A percentile compares a stretch with the other conserved stretches of the same genome.
These are phyloP conservation scores for Aristolochia fimbriata DNA, from an alignment of 164 flowering plant species.

Conservation along the genomic window DNA sequence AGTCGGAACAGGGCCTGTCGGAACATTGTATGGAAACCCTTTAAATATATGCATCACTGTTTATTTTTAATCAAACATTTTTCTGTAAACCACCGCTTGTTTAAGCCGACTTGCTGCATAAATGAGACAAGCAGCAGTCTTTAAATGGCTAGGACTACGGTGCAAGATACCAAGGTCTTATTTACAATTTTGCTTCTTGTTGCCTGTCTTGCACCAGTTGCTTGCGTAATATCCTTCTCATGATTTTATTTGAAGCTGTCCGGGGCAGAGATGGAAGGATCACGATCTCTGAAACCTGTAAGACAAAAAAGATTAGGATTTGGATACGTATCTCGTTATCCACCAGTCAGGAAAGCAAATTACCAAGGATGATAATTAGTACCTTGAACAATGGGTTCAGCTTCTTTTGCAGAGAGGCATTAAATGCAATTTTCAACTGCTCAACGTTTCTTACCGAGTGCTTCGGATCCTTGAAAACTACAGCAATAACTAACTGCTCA, in stretches of 20 bases:
- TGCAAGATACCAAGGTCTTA: neutral
- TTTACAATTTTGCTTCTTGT: conserved; percentile 41
- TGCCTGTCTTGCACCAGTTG: conserved; percentile 35
- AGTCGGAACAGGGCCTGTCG: too few relatives aligned
- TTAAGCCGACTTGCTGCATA: too few relatives aligned
- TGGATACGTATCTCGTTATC: neutral
- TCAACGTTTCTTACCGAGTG: conserved; percentile 22
- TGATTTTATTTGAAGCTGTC: conserved; percentile 91
- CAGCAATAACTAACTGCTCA: conserved; percentile 65
- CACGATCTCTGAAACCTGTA: conserved; percentile 53
- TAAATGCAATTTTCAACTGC: conserved; percentile 45
- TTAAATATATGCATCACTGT: too few relatives aligned
- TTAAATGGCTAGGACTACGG: too few relatives aligned
- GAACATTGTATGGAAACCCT: too few relatives aligned
- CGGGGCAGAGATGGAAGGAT: conserved; percentile 64
- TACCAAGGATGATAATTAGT: conserved; percentile 5
- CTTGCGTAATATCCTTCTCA: conserved; percentile 85
- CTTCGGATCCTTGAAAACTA: conserved; percentile 56
- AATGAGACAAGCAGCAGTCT: too few relatives aligned
- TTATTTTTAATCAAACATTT: too few relatives aligned
- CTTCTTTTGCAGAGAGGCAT: conserved; percentile 64
- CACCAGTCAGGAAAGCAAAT: neutral
- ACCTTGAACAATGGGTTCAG: conserved; percentile 92
- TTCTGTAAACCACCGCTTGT: too few relatives aligned
- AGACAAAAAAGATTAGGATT: neutral